Evolutionary conservation across 176 grass and related monocot species (phyloP).

Genomic region (Avena atlantica): DNA sequence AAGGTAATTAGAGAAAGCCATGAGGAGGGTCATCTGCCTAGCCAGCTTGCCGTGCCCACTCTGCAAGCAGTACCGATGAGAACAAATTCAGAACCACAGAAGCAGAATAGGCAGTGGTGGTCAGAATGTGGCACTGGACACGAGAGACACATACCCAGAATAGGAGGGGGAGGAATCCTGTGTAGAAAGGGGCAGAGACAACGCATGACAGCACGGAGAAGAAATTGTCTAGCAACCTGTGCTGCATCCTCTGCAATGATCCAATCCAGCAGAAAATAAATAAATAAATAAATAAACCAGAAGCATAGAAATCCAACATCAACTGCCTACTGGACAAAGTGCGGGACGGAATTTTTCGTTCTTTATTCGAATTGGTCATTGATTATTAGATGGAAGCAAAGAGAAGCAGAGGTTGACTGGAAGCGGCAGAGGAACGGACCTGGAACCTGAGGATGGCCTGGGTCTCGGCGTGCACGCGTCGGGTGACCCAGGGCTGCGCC

Average conservation of each 20-base stretch:
- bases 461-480: slow-evolving; percentile 71
- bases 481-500: slow-evolving; percentile 72
- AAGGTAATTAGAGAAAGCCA: slow-evolving; percentile 94
- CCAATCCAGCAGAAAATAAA: slow-evolving; percentile 2
- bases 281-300: not conserved
- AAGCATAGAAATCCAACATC: not conserved
- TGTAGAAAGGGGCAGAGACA: slow-evolving; percentile 96
- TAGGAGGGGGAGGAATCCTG: slow-evolving; percentile 91
- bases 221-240: slow-evolving; percentile 73
- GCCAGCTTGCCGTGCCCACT: slow-evolving; percentile 88
- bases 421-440: slow-evolving; percentile 38
- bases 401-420: not conserved
- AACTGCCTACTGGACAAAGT: not conserved
- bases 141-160: slow-evolving; percentile 49
- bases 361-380: not conserved
- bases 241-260: slow-evolving; percentile 71
- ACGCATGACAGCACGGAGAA: slow-evolving; percentile 87
- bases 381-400: not conserved
- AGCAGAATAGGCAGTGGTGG: not conserved
- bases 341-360: not conserved
- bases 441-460: slow-evolving; percentile 70
- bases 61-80: slow-evolving; percentile 40
- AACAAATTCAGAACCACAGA: not conserved
- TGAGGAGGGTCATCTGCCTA: slow-evolving; percentile 92
- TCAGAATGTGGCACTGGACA: not conserved